Evolutionary conservation across 148 eudicot species (phyloP), one percentile per base, ranked within the genome.

Genomic region (Chenopodium album): DNA sequence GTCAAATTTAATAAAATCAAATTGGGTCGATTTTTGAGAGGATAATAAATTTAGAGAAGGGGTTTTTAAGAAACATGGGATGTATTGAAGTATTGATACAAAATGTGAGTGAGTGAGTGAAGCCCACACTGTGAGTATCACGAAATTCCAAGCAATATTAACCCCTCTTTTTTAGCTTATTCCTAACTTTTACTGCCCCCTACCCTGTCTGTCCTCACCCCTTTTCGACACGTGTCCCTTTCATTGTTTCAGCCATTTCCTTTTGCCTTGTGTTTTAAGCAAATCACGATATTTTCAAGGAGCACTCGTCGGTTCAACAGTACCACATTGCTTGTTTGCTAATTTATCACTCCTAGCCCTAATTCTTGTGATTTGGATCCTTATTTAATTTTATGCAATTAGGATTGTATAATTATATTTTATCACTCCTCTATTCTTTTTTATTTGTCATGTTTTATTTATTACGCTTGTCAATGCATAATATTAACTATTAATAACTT

Each of bases 281-380:
- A 83, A 83, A 4, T 23, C n/a, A 31, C 22, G 9, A 54, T 10
- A 32, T 19, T n/a, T 16, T 14, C 2, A 46, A 16, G 70, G 22
- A 32, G 37, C 46, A 60, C 44, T 37, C 8, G 26, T 82, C 67
- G 50, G 84, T 82, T 82, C 80, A 76, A 82, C 84, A 76, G 71
- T 70, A 46, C 59, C 37, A 34, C 41, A 62, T 66, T 66, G 47
- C 4, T 37, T 60, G 44, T 62, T 52, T 52, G 37, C 3, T 76
- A 62, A 62, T 20, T 23, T 62, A 20, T 1, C 63, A 4, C 22
- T 14, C 14, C 63, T 19, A 37, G 3, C 29, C 34, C 32, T 28
- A 28, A 11, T 66, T 13, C 34, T 26, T 66, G 12, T 66, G 0
- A 26, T 66, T 26, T 34, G 59, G 41, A 65, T 22, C 41, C 64